Base-by-base conservation (phyloP, 257 asterid genomes). In the Salvia hispanica region DNA sequence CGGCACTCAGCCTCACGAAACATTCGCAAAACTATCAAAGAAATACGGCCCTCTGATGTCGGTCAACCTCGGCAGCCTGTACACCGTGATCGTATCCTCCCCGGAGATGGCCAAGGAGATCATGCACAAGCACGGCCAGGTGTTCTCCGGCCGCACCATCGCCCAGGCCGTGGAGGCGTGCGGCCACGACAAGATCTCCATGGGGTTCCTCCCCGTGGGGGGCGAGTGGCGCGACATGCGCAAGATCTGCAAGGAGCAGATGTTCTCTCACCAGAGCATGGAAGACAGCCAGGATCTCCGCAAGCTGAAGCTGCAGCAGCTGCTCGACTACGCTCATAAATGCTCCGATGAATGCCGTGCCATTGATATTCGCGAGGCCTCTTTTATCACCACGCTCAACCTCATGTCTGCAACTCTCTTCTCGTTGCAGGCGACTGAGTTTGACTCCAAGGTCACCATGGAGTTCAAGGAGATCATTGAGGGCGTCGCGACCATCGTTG, bases 391-490 rank as follows among this genome's bases (percentile, higher is more conserved):
- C n/a, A n/a, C n/a, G n/a, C n/a, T n/a, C n/a, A n/a, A 82, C 45
- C 74, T 82, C 45, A 74, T 79, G 72, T 76, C 87, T 1, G 68
- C 36, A 66, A 74, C 81, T 0, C 67, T 82, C 1, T 82, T 82
- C 25, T 82, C 87, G 0, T 12, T 10, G 0, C 74, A 77, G 39
- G 47, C 73, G 9, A 57, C 74, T 1, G 70, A 74, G 4, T 58
- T 61, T 1, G 80, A 72, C 4, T 71, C 72, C 4, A 59, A 69
- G 6, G 18, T 61, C 2, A 64, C 65, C 12, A 72, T 64, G 28
- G 84, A 76, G 28, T 68, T 79, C 15, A 79, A 82, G 79, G 64
- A 63, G 11, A 53, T 44, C 14, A 64, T 76, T 11, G 71, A 74
- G 75, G 59, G 60, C 16, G n/a, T n/a, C n/a, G n/a, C n/a, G n/a